Conservation (phyloP, 2,329 filamentous ascomycete species). For the Bipolaris gigantea region DNA sequence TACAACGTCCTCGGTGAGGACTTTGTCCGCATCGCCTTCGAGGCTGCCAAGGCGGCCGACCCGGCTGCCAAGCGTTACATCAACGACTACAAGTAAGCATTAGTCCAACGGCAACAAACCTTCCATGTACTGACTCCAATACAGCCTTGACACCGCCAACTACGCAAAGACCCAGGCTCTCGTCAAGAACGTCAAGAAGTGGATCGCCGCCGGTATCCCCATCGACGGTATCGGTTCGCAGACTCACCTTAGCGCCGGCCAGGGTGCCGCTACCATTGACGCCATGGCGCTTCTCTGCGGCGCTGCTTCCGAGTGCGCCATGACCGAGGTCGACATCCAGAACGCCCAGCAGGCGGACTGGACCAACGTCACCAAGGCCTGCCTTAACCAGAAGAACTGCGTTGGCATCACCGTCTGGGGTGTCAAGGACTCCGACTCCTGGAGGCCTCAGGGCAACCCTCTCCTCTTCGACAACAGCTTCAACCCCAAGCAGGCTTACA, state of each 20-base stretch:
- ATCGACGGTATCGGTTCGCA: constrained; percentile 62
- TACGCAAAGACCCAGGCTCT: constrained; percentile 63
- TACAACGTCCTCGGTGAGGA: constrained; percentile 69
- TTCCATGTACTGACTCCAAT: no score
- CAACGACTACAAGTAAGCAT: constrained; percentile 61
- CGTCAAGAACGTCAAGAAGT: constrained; percentile 64
- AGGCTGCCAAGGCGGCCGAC: constrained; percentile 67
- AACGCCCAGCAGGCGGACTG: constrained; percentile 62
- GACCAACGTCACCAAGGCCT: constrained; percentile 59
- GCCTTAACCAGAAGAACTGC: constrained; percentile 62
- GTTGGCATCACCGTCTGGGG: constrained; percentile 69
- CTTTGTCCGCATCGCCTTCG: constrained; percentile 72
- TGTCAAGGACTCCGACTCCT: constrained; percentile 51
- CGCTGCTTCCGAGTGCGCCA: constrained; percentile 61
- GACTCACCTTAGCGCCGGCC: constrained; percentile 55
- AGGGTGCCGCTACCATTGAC: constrained; percentile 51
- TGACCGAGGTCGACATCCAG: constrained; percentile 71
- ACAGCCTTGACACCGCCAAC: constrained; percentile 58
- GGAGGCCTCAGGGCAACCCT: constrained; percentile 49
- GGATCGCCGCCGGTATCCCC: constrained; percentile 63
- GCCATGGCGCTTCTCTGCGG: constrained; percentile 58
- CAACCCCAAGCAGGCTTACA: constrained; percentile 49
- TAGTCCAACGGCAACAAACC: no score
- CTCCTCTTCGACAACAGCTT: constrained; percentile 51
- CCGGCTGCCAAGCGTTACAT: constrained; percentile 72